These are phyloP conservation scores for Lactifluus rugatus DNA, from an alignment of 768 basidiomycete genomes.

Conservation along the genomic window DNA sequence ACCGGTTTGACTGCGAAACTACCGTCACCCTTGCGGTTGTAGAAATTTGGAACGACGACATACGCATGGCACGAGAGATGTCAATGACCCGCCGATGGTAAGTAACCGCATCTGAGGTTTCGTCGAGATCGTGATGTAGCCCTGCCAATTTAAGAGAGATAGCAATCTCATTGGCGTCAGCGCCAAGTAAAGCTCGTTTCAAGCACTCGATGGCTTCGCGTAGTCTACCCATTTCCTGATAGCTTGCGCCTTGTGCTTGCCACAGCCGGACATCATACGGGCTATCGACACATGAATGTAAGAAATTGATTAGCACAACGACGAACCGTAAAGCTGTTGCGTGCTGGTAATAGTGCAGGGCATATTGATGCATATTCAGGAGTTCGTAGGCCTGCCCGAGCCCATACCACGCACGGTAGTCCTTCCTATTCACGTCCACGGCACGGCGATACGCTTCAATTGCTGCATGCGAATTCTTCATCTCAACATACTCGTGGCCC, in stretches of 20 bases:
- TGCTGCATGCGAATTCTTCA: conserved; percentile 98
- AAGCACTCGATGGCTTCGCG: conserved; percentile 88
- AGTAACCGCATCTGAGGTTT: conserved; percentile 56
- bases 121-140: conserved; percentile 57
- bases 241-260: conserved; percentile 90
- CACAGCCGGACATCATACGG: conserved; percentile 95
- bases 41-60: conserved; percentile 21
- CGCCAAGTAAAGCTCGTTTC: conserved; percentile 78
- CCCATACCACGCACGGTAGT: conserved; percentile 98
- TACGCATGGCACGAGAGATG: conserved; percentile 55
- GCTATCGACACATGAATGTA: conserved; percentile 30
- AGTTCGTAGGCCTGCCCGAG: conserved; percentile 97
- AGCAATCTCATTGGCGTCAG: conserved; percentile 64
- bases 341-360: conserved; percentile 92
- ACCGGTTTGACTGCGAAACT: conserved; percentile 48
- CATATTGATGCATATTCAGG: conserved; percentile 93
- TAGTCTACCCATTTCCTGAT: conserved; percentile 83
- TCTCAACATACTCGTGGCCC: conserved; percentile 98
- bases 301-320: neutral
- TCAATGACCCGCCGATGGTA: conserved; percentile 79
- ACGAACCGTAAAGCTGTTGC: conserved; percentile 82
- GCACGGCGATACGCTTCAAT: conserved; percentile 97
- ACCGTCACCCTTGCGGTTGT: conserved; percentile 9
- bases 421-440: conserved; percentile 91
- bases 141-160: conserved; percentile 68